Conservation (phyloP, 768 basidiomycete genomes). For the Pleurotus pulmonarius region DNA sequence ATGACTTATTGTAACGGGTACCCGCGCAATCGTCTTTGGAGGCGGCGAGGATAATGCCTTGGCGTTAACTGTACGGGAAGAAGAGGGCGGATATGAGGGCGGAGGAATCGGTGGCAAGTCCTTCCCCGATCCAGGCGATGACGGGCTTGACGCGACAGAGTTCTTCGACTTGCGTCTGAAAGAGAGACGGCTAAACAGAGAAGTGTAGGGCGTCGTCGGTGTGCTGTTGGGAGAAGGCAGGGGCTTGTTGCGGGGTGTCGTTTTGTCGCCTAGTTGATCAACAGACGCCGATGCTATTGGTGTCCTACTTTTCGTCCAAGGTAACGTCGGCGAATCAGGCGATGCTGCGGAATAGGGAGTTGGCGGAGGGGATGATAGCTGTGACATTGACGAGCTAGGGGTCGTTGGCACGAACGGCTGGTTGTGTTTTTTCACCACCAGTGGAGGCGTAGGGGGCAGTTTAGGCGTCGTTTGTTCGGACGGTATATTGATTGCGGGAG, state of each 20-base stretch:
- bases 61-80: not conserved
- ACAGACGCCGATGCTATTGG: not conserved
- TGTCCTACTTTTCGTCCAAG: not conserved
- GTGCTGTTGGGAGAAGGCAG: not conserved
- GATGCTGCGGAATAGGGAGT: conserved; percentile 6
- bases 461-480: not conserved
- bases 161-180: conserved; percentile 4
- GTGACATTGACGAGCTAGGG: not conserved
- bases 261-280: not conserved
- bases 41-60: not conserved
- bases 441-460: conserved; percentile 5
- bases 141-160: not conserved
- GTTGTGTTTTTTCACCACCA: not conserved
- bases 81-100: not conserved
- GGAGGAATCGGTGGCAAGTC: not conserved
- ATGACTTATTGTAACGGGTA: not conserved
- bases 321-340: conserved; percentile 4
- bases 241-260: not conserved
- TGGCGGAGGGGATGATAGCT: not conserved
- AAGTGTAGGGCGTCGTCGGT: not conserved
- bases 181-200: conserved; percentile 1
- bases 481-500: not conserved
- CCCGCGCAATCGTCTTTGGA: not conserved
- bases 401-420: not conserved
- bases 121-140: not conserved